Evolutionary conservation across 2,329 filamentous ascomycete species (phyloP).

Genomic region (Verticillium tricorpus): DNA sequence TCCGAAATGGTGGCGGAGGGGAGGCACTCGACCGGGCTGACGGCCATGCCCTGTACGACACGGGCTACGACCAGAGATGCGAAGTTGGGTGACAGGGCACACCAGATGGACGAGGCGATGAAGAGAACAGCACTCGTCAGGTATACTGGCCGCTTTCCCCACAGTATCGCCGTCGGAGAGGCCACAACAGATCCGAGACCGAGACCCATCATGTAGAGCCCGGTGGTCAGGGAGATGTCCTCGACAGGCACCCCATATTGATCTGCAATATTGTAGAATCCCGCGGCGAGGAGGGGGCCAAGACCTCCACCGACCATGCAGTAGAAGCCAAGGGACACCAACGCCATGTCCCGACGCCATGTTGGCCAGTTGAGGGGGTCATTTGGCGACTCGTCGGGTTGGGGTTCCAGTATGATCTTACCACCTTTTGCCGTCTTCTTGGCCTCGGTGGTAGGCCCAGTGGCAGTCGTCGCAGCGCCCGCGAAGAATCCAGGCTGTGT

Average conservation of each 20-base stretch:
- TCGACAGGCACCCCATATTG: slow-evolving; percentile 63
- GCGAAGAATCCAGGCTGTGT: slow-evolving; percentile 39
- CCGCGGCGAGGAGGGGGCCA: slow-evolving; percentile 84
- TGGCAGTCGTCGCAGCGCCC: slow-evolving; percentile 9
- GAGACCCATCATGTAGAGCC: slow-evolving; percentile 90
- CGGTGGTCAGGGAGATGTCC: slow-evolving; percentile 79
- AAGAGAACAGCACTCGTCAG: slow-evolving; percentile 74
- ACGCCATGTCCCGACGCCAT: slow-evolving; percentile 73
- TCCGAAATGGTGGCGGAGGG: slow-evolving; percentile 93
- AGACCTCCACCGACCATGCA: slow-evolving; percentile 92
- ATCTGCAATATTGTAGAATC: slow-evolving; percentile 74
- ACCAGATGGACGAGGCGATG: slow-evolving; percentile 74
- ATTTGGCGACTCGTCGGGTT: slow-evolving; percentile 85
- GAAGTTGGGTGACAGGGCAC: slow-evolving; percentile 75
- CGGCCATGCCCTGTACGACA: slow-evolving; percentile 81
- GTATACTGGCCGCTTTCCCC: slow-evolving; percentile 87
- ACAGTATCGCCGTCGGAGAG: slow-evolving; percentile 87
- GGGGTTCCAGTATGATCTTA: slow-evolving; percentile 81
- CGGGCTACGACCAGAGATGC: slow-evolving; percentile 74
- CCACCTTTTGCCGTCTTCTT: slow-evolving; percentile 80
- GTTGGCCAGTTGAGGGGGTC: slow-evolving; percentile 90
- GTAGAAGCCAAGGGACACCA: slow-evolving; percentile 83
- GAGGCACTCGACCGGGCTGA: slow-evolving; percentile 87
- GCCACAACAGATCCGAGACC: slow-evolving; percentile 79
- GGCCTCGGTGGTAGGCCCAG: slow-evolving; percentile 21